A percentile compares a stretch with the other conserved stretches of the same genome.
Conservation (phyloP, 139 green algal species). For the Volvox reticuliferus region DNA sequence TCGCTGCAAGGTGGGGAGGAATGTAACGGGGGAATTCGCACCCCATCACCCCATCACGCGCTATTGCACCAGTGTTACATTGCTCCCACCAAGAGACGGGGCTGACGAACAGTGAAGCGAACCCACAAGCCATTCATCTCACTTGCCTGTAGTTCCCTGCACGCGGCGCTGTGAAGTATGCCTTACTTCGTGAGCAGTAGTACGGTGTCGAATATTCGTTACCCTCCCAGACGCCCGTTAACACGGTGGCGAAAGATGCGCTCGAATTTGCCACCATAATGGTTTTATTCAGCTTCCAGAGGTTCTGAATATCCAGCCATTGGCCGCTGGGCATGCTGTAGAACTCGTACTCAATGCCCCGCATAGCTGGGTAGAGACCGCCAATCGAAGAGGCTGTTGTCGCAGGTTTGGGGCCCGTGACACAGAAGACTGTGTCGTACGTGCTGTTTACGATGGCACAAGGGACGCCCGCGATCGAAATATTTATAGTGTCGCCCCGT, state of each 20-base stretch:
- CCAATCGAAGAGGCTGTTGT: neutral
- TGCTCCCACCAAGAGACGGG: too few species aligned
- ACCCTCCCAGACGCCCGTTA: neutral
- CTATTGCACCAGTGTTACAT: too few species aligned
- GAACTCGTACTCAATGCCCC: conserved; percentile 45
- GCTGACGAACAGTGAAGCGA: too few species aligned
- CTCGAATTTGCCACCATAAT: neutral
- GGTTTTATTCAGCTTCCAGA: conserved; percentile 19
- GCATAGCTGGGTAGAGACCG: conserved; percentile 44
- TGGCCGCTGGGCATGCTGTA: neutral
- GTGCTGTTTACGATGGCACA: conserved; percentile 50
- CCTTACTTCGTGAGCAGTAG: conserved; percentile 39
- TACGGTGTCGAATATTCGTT: neutral
- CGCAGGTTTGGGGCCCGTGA: conserved; percentile 24
- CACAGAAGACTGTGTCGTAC: conserved; percentile 41
- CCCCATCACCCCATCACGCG: too few species aligned
- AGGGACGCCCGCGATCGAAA: conserved; percentile 28
- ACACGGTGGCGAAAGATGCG: neutral
- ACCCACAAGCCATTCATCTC: neutral
- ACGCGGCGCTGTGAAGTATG: conserved; percentile 53
- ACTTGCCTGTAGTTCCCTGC: conserved; percentile 33
- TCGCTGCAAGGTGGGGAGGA: too few species aligned
- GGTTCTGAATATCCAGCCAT: neutral
- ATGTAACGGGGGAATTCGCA: too few species aligned
- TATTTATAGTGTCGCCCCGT: conserved; percentile 2